Evolutionary conservation across 768 basidiomycete genomes (phyloP), one percentile per base, ranked within the genome.

Genomic region (Botryobasidium botryosum): DNA sequence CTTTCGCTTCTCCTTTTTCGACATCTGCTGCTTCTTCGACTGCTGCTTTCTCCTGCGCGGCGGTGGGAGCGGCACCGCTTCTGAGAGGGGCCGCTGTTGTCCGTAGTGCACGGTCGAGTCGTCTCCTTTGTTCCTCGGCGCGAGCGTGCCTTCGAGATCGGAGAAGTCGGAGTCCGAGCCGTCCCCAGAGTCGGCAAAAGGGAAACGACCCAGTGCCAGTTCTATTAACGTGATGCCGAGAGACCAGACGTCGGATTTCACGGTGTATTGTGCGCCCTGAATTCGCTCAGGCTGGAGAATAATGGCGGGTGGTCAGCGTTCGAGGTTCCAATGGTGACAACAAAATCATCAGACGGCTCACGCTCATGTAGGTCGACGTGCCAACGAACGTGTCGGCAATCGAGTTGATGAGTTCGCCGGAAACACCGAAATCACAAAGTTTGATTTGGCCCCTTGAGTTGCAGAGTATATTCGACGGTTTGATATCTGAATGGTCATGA

Each of bases 201-300:
- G 94, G 71, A 99, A 99, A 29, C 88, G 81, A 13, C 92, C 94
- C 26, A 92, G 74, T 0, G 90, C 94, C 33, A 99, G 76, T 64
- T 99, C 94, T 59, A 97, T 91, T 39, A 99, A 69, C 6, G 90
- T 85, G 57, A 99, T 88, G 25, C 94, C 94, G 35, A 97, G 73
- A 0, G 92, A 96, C 94, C 94, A 99, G 3, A 97, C 92, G 55
- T 99, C 94, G 3, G 91, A 96, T 63, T 97, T 97, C 62, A 99
- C 92, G 24, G 88, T 90, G 61, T 99, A 97, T 57, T 86, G 85
- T 1, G 88, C 88, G 40, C 94, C 94, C 64, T 97, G 92, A 65
- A 99, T 97, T 48, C 94, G 88, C 57, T 99, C 94, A 15, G 94
- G 94, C 94, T 99, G 61, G 2, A 44, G 27, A 39, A 49, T 48